phyloP scores from a whole-genome alignment of 352 stramenopile species.

The Globisporangium irregulare region DNA sequence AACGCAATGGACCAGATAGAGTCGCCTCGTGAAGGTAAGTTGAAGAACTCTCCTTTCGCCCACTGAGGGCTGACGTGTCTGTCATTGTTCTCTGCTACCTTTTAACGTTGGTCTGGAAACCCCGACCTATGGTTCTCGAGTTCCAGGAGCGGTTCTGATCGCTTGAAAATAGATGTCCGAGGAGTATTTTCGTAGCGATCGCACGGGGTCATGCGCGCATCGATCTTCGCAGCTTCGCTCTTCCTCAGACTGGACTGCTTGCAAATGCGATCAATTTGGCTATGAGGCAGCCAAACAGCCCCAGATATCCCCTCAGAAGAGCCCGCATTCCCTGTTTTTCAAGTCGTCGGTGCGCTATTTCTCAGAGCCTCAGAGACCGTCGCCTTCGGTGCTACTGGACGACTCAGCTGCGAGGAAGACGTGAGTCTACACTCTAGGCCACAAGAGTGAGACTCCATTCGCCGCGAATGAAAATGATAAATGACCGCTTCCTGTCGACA shows the following conservation, averaged over 20 bases:
- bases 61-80: not conserved
- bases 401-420: not conserved
- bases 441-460: not conserved
- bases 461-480: conserved; percentile 6
- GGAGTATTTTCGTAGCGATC: not conserved
- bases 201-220: not conserved
- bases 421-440: not conserved
- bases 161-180: not conserved
- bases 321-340: conserved; percentile 3
- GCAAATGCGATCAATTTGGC: not conserved
- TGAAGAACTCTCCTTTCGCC: not conserved
- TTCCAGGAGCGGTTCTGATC: not conserved
- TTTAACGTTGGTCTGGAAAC: not conserved
- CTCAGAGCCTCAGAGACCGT: not conserved
- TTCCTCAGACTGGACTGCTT: conserved; percentile 1
- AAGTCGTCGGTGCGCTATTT: not conserved
- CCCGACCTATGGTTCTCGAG: not conserved
- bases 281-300: not conserved
- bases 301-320: not conserved
- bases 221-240: not conserved
- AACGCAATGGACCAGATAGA: not conserved
- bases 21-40: not conserved
- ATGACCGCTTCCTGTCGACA: not conserved
- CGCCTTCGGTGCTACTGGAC: not conserved
- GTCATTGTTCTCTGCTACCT: not conserved